Evolutionary conservation across 176 grass and related monocot genomes (phyloP), one percentile per base, ranked within the genome.

Genomic region (Avena sativa): DNA sequence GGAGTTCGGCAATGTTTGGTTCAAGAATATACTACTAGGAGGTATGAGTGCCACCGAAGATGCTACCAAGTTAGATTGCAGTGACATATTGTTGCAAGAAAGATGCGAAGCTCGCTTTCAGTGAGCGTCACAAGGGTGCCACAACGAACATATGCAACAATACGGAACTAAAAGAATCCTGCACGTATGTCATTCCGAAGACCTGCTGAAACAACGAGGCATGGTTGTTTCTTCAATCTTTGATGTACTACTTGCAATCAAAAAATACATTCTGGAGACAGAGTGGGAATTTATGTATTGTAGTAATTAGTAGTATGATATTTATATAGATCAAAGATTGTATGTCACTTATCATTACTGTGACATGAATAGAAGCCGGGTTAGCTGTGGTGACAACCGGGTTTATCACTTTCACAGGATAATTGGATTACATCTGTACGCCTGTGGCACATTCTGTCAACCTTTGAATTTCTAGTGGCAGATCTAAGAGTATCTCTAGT

Each of bases 1-100:
- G 71, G 71, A 69, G 65, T 38, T 69, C 15, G 34, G 71, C 71
- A 26, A 49, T 25, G 21, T 74, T 50, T 48, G 71, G 44, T 74
- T 74, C 71, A 25, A 25, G 71, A 50, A 50, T 48, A 49, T 50
- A 50, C 12, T 50, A 50, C 12, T 43, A 43, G 40, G 44, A 14
- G 71, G 71, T 47, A 73, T n/a, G 11, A 73, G 71, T 21, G 43
- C 71, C 20, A 73, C 71, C 10, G 23, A 73, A 25, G 20, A 73
- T 7, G 44, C 71, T 25, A 26, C 13, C n/a, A 50, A 74, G 44
- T 26, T 51, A 49, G 72, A 75, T 49, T 75, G 72, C 72, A 47
- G 21, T 25, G 46, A 51, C 13, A 25, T 50, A 74, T 15, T 74
- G 71, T 50, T 74, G 11, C 21, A 50, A 49, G 71, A 50, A 50